phyloP scores from a whole-genome alignment of 2,329 filamentous ascomycete species.

The Fusarium sp. region DNA sequence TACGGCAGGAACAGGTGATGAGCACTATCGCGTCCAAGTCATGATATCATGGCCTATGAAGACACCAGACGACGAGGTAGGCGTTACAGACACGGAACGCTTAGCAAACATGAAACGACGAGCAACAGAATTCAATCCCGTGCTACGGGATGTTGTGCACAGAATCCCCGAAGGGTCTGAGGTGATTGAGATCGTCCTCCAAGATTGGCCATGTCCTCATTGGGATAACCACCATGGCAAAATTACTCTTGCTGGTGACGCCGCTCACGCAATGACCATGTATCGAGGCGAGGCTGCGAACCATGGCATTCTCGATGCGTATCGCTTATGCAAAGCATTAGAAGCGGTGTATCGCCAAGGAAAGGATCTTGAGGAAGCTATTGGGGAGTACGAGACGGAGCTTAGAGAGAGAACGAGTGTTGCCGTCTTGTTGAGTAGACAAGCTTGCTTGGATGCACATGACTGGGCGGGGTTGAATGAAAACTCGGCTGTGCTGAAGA shows the following conservation, averaged over 20 bases:
- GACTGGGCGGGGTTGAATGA: slow-evolving; percentile 47
- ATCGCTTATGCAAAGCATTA: slow-evolving; percentile 44
- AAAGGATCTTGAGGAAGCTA: slow-evolving; percentile 17
- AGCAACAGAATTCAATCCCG: slow-evolving; percentile 48
- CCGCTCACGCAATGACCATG: slow-evolving; percentile 71
- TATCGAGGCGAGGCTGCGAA: slow-evolving; percentile 57
- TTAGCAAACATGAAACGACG: slow-evolving; percentile 55
- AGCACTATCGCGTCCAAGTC: slow-evolving; percentile 57
- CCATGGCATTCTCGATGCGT: slow-evolving; percentile 55
- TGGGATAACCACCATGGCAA: slow-evolving; percentile 58
- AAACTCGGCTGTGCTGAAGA: slow-evolving; percentile 47
- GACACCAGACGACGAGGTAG: slow-evolving; percentile 48
- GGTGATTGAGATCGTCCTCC: slow-evolving; percentile 51
- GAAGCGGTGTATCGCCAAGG: slow-evolving; percentile 25
- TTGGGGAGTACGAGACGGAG: slow-evolving; percentile 48
- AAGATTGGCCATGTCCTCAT: slow-evolving; percentile 52
- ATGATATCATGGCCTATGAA: slow-evolving; percentile 60
- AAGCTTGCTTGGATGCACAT: slow-evolving; percentile 50
- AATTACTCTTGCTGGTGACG: slow-evolving; percentile 64
- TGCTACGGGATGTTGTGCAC: slow-evolving; percentile 56
- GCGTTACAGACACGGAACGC: slow-evolving; percentile 46
- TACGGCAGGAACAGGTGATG: slow-evolving; percentile 45
- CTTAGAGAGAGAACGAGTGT: slow-evolving; percentile 45
- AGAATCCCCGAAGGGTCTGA: slow-evolving; percentile 56
- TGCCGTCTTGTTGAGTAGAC: slow-evolving; percentile 47